Evolutionary conservation across 441 rosid genomes (phyloP).

Genomic region (Lagerstroemia fauriei): DNA sequence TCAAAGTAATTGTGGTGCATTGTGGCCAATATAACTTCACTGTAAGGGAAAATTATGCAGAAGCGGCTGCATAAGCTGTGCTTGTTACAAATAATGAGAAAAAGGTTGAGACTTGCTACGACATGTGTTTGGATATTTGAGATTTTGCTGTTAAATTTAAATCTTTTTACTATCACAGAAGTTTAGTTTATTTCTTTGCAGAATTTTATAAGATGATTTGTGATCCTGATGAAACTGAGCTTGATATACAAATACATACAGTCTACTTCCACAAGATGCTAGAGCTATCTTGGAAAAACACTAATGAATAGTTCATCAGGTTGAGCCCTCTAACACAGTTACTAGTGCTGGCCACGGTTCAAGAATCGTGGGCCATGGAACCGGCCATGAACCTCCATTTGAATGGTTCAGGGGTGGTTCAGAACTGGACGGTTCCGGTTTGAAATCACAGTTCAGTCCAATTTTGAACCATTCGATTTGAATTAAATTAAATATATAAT

Average conservation of each 20-base stretch:
- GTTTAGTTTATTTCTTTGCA: slow-evolving; percentile 32
- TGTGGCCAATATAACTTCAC: slow-evolving; percentile 90
- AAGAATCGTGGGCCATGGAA: too few species aligned
- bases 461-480: too few species aligned
- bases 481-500: too few species aligned
- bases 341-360: too few species aligned
- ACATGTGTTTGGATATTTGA: not conserved
- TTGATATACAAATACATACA: slow-evolving; percentile 79
- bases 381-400: too few species aligned
- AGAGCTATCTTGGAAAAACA: slow-evolving; percentile 74
- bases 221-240: slow-evolving; percentile 92
- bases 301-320: slow-evolving; percentile 64
- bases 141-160: not conserved
- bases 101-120: slow-evolving; percentile 45
- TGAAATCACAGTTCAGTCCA: too few species aligned
- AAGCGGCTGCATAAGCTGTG: slow-evolving; percentile 88
- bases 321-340: not conserved
- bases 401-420: too few species aligned
- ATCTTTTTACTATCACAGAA: slow-evolving; percentile 8
- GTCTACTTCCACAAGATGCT: slow-evolving; percentile 96
- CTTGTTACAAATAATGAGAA: slow-evolving; percentile 82
- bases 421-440: too few species aligned
- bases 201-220: slow-evolving; percentile 98
- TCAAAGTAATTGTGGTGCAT: slow-evolving; percentile 79
- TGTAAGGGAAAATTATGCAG: slow-evolving; percentile 76